These are phyloP conservation scores for Diplocarpon mali DNA, from an alignment of 2,329 filamentous ascomycete species.

Conservation along the genomic window DNA sequence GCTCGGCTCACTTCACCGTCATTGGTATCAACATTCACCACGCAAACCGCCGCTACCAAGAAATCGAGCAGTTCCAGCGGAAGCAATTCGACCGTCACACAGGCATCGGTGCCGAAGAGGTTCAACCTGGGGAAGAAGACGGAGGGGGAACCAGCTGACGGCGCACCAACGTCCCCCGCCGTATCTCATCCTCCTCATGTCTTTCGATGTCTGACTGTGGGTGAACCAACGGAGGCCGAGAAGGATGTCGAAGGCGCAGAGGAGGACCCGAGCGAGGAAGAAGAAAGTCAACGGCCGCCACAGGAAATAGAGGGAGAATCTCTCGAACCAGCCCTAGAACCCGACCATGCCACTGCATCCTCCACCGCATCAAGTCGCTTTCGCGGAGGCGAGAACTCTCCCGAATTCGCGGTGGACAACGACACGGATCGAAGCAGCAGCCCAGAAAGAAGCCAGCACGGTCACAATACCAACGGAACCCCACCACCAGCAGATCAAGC, in stretches of 20 bases:
- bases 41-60: slow-evolving; percentile 24
- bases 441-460: slow-evolving; percentile 32
- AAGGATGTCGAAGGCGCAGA: slow-evolving; percentile 7
- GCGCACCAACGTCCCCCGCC: slow-evolving; percentile 22
- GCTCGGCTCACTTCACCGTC: slow-evolving; percentile 26
- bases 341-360: slow-evolving; percentile 24
- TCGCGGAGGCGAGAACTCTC: slow-evolving; percentile 29
- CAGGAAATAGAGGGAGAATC: slow-evolving; percentile 5
- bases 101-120: slow-evolving; percentile 23
- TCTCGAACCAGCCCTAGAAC: slow-evolving; percentile 10
- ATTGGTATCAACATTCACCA: slow-evolving; percentile 26
- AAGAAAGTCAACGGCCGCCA: slow-evolving; percentile 11
- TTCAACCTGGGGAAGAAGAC: slow-evolving; percentile 12
- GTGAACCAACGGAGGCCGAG: background rate
- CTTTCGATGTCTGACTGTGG: slow-evolving; percentile 20
- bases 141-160: slow-evolving; percentile 13
- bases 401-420: slow-evolving; percentile 26
- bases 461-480: slow-evolving; percentile 13
- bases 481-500: slow-evolving; percentile 13
- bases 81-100: slow-evolving; percentile 33
- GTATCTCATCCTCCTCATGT: slow-evolving; percentile 24
- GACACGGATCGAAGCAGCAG: slow-evolving; percentile 37
- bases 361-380: slow-evolving; percentile 26
- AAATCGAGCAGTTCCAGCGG: slow-evolving; percentile 32
- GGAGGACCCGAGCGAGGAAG: slow-evolving; percentile 5